Evolutionary conservation across 768 basidiomycete genomes (phyloP), one percentile per base, ranked within the genome.

Genomic region (Phylloporus arenicola): DNA sequence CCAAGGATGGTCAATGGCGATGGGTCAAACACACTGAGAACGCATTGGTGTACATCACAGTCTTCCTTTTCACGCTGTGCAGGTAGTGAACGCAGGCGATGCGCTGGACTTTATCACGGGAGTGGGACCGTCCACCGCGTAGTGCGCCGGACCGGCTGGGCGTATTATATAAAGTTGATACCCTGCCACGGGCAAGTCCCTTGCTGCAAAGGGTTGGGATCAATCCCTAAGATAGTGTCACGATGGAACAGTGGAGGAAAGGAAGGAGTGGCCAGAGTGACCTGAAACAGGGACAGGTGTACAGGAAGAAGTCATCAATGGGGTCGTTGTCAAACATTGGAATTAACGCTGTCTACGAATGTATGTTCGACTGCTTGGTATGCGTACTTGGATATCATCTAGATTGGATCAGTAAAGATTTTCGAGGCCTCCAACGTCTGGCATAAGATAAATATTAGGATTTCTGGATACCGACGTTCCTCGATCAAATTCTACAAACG

Each of bases 21-120:
- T 81, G 80, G 78, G 73, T 82, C 17, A 75, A 69, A 48, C 80
- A 83, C 52, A 70, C 81, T 9, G 77, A 80, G 6, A 79, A 82
- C 50, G 80, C 80, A 0, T 63, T 83, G 24, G 81, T 82, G 51
- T 40, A 70, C 42, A 0, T 25, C 7, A 33, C 2, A 4, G 19
- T 17, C 20, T 16, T 13, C 39, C 22, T 7, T 24, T 40, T 14
- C 11, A 24, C 4, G 22, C 27, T 14, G 38, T 16, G 17, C 19
- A 82, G 82, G 73, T 81, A 9, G 71, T 85, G 43, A 83, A 84
- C 45, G 72, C 77, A 0, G 82, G 82, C 6, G 82, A 83, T 51
- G 74, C 75, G 0, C 59, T 85, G 54, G 76, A 83, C 45, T 80
- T 83, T 57, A 70, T 84, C 19, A 80, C 79, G 1, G 81, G 82